Evolutionary conservation across 331 rosid genomes (phyloP).

Genomic region (Pyracantha coccinea): DNA sequence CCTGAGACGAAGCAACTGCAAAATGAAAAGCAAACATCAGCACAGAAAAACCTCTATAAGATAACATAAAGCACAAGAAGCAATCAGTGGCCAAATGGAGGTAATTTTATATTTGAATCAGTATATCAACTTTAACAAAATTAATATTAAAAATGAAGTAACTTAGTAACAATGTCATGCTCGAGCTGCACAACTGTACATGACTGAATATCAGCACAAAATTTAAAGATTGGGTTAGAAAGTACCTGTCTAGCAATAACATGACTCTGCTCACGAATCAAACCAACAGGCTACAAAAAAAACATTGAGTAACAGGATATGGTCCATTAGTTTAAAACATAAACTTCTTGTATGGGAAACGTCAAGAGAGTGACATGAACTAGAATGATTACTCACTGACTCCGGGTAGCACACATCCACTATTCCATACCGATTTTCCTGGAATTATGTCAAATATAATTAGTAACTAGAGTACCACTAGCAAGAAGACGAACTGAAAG

Average conservation of each 20-base stretch:
- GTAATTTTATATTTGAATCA: background rate
- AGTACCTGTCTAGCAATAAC: constrained; percentile 78
- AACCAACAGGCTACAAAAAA: constrained; percentile 72
- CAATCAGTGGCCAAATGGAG: background rate
- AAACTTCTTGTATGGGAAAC: background rate
- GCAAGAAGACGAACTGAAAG: background rate
- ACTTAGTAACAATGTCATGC: background rate
- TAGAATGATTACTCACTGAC: constrained; percentile 52
- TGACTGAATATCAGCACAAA: background rate
- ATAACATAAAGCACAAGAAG: background rate
- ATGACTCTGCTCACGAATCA: constrained; percentile 79
- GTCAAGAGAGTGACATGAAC: constrained; percentile 1
- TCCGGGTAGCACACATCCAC: constrained; percentile 92
- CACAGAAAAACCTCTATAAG: background rate
- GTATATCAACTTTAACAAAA: background rate
- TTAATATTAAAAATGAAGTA: background rate
- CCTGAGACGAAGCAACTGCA: constrained; percentile 74
- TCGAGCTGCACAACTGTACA: background rate
- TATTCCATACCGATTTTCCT: constrained; percentile 95
- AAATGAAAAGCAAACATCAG: constrained; percentile 14
- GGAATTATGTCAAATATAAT: constrained; percentile 30
- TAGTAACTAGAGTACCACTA: constrained; percentile 12
- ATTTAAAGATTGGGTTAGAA: background rate
- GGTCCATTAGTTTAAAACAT: background rate
- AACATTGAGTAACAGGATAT: constrained; percentile 16